A percentile compares a stretch with the other conserved stretches of the same genome.
Evolutionary conservation across 2,329 filamentous ascomycete genomes (phyloP).

Genomic region (Fusarium torulosum): DNA sequence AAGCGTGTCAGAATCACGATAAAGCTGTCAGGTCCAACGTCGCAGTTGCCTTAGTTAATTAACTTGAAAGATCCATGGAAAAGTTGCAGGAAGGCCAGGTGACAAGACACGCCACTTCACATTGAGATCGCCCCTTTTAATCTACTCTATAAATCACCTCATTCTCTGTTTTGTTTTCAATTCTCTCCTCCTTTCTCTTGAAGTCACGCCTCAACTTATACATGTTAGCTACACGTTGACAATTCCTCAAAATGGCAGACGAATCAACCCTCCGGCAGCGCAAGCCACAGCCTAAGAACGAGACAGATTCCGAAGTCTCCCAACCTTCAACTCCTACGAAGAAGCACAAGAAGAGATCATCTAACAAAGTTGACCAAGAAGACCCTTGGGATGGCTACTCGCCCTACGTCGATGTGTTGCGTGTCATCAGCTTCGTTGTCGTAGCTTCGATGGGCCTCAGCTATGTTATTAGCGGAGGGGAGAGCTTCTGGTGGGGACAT

Average conservation of each 20-base stretch:
- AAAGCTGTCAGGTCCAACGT: conserved; percentile 39
- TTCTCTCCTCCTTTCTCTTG: background rate
- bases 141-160: conserved; percentile 22
- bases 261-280: conserved; percentile 60
- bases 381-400: conserved; percentile 63
- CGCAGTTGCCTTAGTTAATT: conserved; percentile 12
- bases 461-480: conserved; percentile 79
- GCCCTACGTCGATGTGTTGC: conserved; percentile 73
- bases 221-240: background rate
- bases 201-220: background rate
- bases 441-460: conserved; percentile 77
- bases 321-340: conserved; percentile 47
- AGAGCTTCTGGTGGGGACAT: conserved; percentile 76
- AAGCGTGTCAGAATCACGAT: conserved; percentile 37
- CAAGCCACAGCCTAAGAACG: conserved; percentile 52
- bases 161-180: conserved; percentile 1
- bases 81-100: conserved; percentile 32
- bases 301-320: conserved; percentile 34
- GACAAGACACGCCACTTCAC: conserved; percentile 40
- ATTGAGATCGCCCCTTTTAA: conserved; percentile 28
- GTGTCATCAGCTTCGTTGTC: conserved; percentile 75
- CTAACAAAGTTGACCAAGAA: conserved; percentile 56
- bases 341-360: conserved; percentile 39
- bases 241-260: conserved; percentile 52
- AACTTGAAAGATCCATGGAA: conserved; percentile 29